Evolutionary conservation across 306 rosid genomes (phyloP).

Genomic region (Astragalus glycyphyllos): DNA sequence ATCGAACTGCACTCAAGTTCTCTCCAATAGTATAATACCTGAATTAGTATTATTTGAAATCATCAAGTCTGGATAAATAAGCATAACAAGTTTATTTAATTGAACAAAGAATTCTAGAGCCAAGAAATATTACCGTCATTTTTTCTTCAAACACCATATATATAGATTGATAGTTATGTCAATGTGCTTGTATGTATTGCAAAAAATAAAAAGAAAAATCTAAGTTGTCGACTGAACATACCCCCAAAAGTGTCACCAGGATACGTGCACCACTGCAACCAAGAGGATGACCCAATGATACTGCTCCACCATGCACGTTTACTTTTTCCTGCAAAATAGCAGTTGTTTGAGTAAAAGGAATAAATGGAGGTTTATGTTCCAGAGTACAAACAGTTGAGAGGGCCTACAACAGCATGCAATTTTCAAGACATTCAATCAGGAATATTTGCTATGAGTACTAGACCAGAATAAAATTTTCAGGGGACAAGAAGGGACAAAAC

Average conservation of each 20-base stretch:
- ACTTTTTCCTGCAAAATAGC: conserved; percentile 70
- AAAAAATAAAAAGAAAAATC: conserved; percentile 1
- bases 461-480: conserved; percentile 18
- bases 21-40: too few relatives aligned
- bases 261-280: conserved; percentile 99
- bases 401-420: conserved; percentile 1
- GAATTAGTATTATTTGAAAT: too few relatives aligned
- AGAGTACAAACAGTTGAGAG: background rate
- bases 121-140: too few relatives aligned
- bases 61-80: too few relatives aligned
- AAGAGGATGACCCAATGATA: conserved; percentile 97
- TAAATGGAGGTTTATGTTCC: conserved; percentile 22
- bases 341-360: conserved; percentile 15
- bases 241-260: conserved; percentile 95
- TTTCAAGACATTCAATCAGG: conserved; percentile 18
- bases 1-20: too few relatives aligned
- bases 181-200: conserved; percentile 5
- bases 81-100: too few relatives aligned
- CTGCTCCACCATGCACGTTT: conserved; percentile 96
- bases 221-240: conserved; percentile 40
- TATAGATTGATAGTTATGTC: background rate
- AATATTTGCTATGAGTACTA: conserved; percentile 21
- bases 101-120: too few relatives aligned
- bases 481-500: conserved; percentile 42
- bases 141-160: background rate